A percentile compares a stretch with the other conserved stretches of the same genome.
Conservation (phyloP, 2,329 filamentous ascomycete genomes). For the Trichoderma koningiopsis region DNA sequence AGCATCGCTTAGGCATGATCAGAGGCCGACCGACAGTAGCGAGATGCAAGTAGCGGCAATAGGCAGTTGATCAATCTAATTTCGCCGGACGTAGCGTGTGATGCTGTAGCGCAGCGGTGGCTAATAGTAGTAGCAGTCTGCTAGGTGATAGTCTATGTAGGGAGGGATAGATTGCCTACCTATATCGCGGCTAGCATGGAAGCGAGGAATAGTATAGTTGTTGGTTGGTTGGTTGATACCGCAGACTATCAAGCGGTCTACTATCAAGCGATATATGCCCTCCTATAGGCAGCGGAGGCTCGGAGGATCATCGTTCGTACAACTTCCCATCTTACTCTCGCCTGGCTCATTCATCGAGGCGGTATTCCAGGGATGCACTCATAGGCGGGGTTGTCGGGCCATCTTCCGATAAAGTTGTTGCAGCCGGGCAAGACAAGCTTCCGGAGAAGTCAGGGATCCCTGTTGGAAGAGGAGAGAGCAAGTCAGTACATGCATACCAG, state of each 20-base stretch:
- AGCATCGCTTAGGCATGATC: conserved; percentile 14
- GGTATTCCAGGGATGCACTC: neutral
- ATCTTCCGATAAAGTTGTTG: conserved; percentile 20
- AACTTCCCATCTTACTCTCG: neutral
- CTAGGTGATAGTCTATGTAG: neutral
- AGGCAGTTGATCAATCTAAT: conserved; percentile 12
- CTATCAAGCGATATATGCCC: neutral
- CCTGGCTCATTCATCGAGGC: neutral
- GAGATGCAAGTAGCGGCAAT: conserved; percentile 6
- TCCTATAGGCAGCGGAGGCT: neutral
- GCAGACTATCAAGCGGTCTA: neutral
- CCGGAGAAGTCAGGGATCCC: neutral
- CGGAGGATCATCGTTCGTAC: neutral
- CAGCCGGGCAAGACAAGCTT: conserved; percentile 3
- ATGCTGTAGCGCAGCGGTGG: neutral
- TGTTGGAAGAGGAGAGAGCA: neutral
- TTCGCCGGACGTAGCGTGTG: neutral
- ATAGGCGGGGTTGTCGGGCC: neutral
- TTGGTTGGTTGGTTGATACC: neutral
- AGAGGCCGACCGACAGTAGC: neutral
- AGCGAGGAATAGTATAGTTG: neutral
- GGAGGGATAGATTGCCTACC: neutral
- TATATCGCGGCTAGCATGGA: neutral
- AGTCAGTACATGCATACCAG: neutral
- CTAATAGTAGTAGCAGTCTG: neutral